Conservation (phyloP, 2,329 filamentous ascomycete species). For the Hirsutella minnesotensis region DNA sequence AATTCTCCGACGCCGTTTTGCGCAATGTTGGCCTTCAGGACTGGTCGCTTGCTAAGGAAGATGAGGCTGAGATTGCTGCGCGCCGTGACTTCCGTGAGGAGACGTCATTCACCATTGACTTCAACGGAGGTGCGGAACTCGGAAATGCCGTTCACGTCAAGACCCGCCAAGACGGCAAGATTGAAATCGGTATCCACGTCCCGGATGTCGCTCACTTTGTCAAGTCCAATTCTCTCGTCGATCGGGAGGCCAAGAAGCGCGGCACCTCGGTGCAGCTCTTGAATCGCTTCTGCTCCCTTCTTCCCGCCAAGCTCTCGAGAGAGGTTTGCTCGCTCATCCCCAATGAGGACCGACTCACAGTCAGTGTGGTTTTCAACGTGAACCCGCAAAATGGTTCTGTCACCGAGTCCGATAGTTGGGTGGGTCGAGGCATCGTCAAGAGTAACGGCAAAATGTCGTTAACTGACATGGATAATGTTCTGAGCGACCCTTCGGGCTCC, state of each 20-base stretch:
- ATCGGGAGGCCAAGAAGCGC: conserved; percentile 95
- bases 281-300: conserved; percentile 77
- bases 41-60: conserved; percentile 78
- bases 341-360: conserved; percentile 78
- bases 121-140: conserved; percentile 76
- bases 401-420: conserved; percentile 79
- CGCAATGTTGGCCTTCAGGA: conserved; percentile 87
- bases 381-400: conserved; percentile 69
- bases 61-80: conserved; percentile 57
- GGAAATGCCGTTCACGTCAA: conserved; percentile 92
- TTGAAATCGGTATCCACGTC: conserved; percentile 92
- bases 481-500: conserved; percentile 51
- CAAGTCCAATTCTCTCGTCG: conserved; percentile 88
- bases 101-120: conserved; percentile 83
- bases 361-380: conserved; percentile 88
- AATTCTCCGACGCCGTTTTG: conserved; percentile 92
- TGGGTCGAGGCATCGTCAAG: conserved; percentile 88
- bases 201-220: conserved; percentile 94
- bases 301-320: conserved; percentile 73
- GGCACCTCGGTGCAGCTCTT: conserved; percentile 92
- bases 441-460: conserved; percentile 79
- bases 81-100: conserved; percentile 87
- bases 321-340: conserved; percentile 83
- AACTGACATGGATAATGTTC: conserved; percentile 71
- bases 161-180: conserved; percentile 66